Evolutionary conservation across 371 early-diverging fungal species (phyloP).

Genomic region (Apophysomyces trapeziformis): DNA sequence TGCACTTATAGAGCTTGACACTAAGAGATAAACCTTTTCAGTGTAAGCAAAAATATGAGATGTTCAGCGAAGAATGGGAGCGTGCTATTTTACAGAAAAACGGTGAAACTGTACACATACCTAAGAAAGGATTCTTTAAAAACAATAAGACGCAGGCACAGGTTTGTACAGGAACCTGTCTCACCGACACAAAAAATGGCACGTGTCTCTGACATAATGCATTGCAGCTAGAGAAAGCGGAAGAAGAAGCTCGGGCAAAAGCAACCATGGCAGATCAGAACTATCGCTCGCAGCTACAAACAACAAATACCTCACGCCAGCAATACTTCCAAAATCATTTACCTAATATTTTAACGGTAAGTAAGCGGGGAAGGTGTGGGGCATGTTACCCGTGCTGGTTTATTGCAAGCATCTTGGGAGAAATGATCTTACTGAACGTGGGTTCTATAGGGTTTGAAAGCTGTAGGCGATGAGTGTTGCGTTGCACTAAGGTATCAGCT

Average conservation of each 20-base stretch:
- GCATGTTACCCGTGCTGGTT: not conserved
- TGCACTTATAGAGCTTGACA: too few relatives aligned
- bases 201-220: constrained; percentile 14
- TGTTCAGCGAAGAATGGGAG: constrained; percentile 78
- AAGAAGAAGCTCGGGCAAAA: constrained; percentile 71
- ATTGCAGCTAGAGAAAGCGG: constrained; percentile 58
- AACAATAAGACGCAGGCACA: constrained; percentile 57
- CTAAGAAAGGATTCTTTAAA: constrained; percentile 59
- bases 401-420: too few relatives aligned
- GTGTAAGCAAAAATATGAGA: constrained; percentile 72
- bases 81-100: constrained; percentile 64
- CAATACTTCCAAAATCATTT: constrained; percentile 66
- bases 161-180: constrained; percentile 21
- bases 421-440: too few relatives aligned
- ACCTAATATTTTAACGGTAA: constrained; percentile 66
- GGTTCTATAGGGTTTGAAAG: constrained; percentile 57
- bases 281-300: constrained; percentile 68
- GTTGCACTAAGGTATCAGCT: constrained; percentile 64
- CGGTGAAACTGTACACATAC: constrained; percentile 44
- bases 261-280: constrained; percentile 67
- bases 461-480: constrained; percentile 73
- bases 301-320: constrained; percentile 63
- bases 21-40: constrained; percentile 18
- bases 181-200: not conserved
- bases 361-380: not conserved